Evolutionary conservation across 495 filamentous ascomycete species (phyloP).

Genomic region (Wilcoxina mikolae): DNA sequence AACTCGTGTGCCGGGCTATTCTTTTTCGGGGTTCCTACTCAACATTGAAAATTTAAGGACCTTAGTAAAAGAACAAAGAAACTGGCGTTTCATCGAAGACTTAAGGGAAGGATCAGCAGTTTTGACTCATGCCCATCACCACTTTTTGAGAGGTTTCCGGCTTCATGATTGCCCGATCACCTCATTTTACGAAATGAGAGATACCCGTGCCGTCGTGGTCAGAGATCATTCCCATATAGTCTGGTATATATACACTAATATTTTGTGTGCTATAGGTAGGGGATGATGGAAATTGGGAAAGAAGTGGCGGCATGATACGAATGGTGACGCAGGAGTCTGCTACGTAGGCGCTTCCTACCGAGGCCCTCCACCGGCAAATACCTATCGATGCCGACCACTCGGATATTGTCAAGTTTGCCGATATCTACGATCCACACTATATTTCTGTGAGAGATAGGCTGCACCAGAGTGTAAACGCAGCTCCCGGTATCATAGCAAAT

Average conservation of each 20-base stretch:
- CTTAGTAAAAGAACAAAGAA: slow-evolving; percentile 11
- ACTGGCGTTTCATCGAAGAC: slow-evolving; percentile 7
- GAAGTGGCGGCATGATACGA: neutral
- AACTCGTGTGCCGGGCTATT: slow-evolving; percentile 8
- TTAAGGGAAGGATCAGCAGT: slow-evolving; percentile 6
- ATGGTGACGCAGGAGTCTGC: slow-evolving; percentile 4
- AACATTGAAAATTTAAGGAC: slow-evolving; percentile 10
- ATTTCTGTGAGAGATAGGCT: neutral
- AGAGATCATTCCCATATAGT: no score
- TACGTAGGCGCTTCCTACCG: neutral
- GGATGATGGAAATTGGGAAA: neutral
- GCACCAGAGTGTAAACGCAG: neutral
- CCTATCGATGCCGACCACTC: slow-evolving; percentile 6
- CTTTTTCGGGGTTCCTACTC: slow-evolving; percentile 21
- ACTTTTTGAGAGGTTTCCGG: neutral
- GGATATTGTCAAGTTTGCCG: neutral
- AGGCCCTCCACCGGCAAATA: neutral
- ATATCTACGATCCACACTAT: neutral
- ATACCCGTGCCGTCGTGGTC: neutral
- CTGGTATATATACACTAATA: no score
- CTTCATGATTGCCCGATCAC: neutral
- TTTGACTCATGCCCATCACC: neutral
- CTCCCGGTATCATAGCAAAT: no score
- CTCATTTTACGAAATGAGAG: slow-evolving; percentile 9
- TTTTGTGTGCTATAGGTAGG: no score